Percentiles rank a stretch among this genome's conserved stretches.
phyloP scores from a whole-genome alignment of 2,329 filamentous ascomycete genomes.

The Chaetomiaceae sp. region DNA sequence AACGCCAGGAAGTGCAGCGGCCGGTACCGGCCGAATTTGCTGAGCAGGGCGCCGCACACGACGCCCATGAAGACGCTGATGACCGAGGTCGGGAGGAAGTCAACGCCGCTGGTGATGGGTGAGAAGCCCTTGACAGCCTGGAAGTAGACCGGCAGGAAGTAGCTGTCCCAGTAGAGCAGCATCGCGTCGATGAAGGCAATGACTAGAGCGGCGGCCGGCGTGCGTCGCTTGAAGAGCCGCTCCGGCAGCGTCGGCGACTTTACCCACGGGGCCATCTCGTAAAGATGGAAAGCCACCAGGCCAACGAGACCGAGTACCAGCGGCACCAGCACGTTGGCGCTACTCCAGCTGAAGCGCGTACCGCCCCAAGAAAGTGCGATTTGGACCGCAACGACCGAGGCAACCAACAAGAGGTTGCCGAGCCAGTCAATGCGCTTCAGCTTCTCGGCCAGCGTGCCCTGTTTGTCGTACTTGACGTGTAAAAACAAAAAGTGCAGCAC shows the following conservation, averaged over 20 bases:
- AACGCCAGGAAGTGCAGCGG: slow-evolving; percentile 23
- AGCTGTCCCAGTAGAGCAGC: slow-evolving; percentile 30
- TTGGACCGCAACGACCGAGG: slow-evolving; percentile 12
- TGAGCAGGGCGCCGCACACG: slow-evolving; percentile 8
- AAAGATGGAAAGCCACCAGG: slow-evolving; percentile 27
- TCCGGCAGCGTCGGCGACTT: slow-evolving; percentile 32
- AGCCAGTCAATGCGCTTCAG: slow-evolving; percentile 15
- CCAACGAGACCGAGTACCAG: slow-evolving; percentile 34
- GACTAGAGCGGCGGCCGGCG: slow-evolving; percentile 26
- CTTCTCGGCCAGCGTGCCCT: slow-evolving; percentile 1
- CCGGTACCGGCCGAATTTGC: slow-evolving; percentile 12
- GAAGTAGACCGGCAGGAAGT: slow-evolving; percentile 40
- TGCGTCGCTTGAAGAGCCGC: slow-evolving; percentile 39
- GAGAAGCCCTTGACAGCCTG: slow-evolving; percentile 27
- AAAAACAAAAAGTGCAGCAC: slow-evolving; percentile 10
- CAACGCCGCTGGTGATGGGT: slow-evolving; percentile 25
- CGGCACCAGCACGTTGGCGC: slow-evolving; percentile 26
- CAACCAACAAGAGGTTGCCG: slow-evolving; percentile 8
- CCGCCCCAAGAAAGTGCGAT: slow-evolving; percentile 19
- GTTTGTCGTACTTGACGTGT: slow-evolving; percentile 1
- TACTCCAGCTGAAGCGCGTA: slow-evolving; percentile 14
- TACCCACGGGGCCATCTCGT: slow-evolving; percentile 10
- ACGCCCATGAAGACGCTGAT: neutral
- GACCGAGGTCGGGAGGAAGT: slow-evolving; percentile 21
- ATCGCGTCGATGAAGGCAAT: slow-evolving; percentile 33